Evolutionary conservation across 768 basidiomycete genomes (phyloP), one percentile per base, ranked within the genome.

Genomic region (Mycena latifolia): DNA sequence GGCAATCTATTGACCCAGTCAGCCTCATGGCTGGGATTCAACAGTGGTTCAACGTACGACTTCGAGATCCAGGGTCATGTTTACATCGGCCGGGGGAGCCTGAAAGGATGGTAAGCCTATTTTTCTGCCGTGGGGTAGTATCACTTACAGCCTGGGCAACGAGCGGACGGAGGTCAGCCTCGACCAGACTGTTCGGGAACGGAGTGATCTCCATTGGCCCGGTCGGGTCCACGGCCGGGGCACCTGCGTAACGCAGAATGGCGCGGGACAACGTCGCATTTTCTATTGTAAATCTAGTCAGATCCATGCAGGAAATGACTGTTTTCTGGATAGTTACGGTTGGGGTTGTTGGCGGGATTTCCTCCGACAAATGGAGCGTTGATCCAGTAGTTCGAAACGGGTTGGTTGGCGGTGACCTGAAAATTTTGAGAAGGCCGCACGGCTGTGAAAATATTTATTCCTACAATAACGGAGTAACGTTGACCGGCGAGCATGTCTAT

Each of bases 351-450:
- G 17, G 74, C 71, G 11, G 74, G 74, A 41, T 69, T 66, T 43
- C 78, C 78, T 47, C 76, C 76, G n/a, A 73, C 72, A 74, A 76
- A 45, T 22, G 31, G 53, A 37, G 12, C 57, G 9, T 58, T 79
- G 66, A 84, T 73, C 77, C 84, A 85, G 71, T 85, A 86, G 72
- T n/a, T n/a, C n/a, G n/a, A n/a, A n/a, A n/a, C n/a, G n/a, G n/a
- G n/a, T n/a, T n/a, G n/a, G n/a, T n/a, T 77, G 22, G 85, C 84
- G 20, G 69, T 76, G 52, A 76, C 55, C 73, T 75, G 5, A 27
- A 63, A 20, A 33, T n/a, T 50, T 15, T 48, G 47, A 43, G 22
- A 37, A 50, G 39, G 31, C 43, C 43, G n/a, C n/a, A n/a, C n/a
- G n/a, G n/a, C n/a, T n/a, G 39, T 31, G 24, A 39, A 31, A 22